These are phyloP conservation scores for Dichotomopilus funicola DNA, from an alignment of 2,329 filamentous ascomycete species.

Conservation along the genomic window DNA sequence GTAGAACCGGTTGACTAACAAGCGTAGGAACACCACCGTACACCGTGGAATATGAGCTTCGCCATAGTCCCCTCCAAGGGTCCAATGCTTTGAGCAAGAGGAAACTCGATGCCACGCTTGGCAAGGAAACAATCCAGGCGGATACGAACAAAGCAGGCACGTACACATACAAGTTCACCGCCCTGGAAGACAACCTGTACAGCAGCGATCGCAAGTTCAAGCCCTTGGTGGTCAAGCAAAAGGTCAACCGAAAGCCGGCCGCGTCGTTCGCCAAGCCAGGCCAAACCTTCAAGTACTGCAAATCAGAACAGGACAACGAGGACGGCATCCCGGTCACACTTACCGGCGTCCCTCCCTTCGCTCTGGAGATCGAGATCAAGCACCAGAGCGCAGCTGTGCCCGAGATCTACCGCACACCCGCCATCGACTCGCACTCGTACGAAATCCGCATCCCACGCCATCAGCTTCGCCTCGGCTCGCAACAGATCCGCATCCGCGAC, in stretches of 20 bases:
- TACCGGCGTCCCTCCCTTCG: slow-evolving; percentile 79
- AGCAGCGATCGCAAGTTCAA: slow-evolving; percentile 62
- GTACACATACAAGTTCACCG: slow-evolving; percentile 80
- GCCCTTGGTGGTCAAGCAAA: slow-evolving; percentile 69
- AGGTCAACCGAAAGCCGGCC: slow-evolving; percentile 74
- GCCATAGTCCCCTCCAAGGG: slow-evolving; percentile 62
- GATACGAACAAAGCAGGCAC: slow-evolving; percentile 77
- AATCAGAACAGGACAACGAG: slow-evolving; percentile 72
- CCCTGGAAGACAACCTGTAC: slow-evolving; percentile 81
- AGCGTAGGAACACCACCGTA: slow-evolving; percentile 67
- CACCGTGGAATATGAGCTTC: slow-evolving; percentile 73
- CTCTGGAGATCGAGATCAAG: slow-evolving; percentile 86
- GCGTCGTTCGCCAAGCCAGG: slow-evolving; percentile 79
- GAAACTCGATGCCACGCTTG: slow-evolving; percentile 68
- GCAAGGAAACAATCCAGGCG: slow-evolving; percentile 72
- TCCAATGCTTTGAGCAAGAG: slow-evolving; percentile 60
- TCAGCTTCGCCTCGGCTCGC: slow-evolving; percentile 80
- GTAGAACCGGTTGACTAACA: not conserved
- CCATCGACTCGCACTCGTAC: slow-evolving; percentile 68
- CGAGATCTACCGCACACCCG: slow-evolving; percentile 73
- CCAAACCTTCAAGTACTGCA: slow-evolving; percentile 93
- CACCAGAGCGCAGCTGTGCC: slow-evolving; percentile 75
- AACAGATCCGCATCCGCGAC: slow-evolving; percentile 81
- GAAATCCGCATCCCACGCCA: slow-evolving; percentile 78
- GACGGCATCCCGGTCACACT: slow-evolving; percentile 84